These are phyloP conservation scores for Stemphylium beticola DNA, from an alignment of 2,329 filamentous ascomycete genomes.

Conservation along the genomic window DNA sequence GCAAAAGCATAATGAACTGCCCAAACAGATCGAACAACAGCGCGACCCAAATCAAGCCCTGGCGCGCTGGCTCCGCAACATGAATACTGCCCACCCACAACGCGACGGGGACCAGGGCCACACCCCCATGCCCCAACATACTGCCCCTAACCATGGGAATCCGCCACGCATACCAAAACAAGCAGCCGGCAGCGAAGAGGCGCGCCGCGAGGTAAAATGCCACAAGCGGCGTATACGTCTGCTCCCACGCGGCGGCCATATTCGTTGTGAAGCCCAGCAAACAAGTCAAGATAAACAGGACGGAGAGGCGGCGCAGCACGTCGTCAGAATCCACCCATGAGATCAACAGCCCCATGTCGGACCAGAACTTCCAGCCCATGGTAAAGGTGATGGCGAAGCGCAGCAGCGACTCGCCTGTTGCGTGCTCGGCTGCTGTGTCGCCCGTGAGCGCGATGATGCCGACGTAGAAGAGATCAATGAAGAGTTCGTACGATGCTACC, in stretches of 20 bases:
- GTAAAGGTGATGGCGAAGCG: constrained; percentile 67
- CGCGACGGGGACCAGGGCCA: constrained; percentile 56
- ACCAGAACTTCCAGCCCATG: constrained; percentile 70
- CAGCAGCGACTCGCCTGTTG: constrained; percentile 62
- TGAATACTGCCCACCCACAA: constrained; percentile 68
- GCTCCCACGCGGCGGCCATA: constrained; percentile 60
- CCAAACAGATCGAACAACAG: constrained; percentile 62
- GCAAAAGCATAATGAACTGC: constrained; percentile 51
- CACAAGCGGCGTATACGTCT: constrained; percentile 65
- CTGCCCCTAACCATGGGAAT: constrained; percentile 65
- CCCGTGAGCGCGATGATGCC: constrained; percentile 70
- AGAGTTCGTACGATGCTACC: constrained; percentile 69
- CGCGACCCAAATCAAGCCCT: constrained; percentile 64
- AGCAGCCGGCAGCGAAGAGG: constrained; percentile 60
- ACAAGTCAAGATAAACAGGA: constrained; percentile 67
- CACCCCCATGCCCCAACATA: constrained; percentile 59
- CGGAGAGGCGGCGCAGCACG: constrained; percentile 62
- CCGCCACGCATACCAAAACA: constrained; percentile 54
- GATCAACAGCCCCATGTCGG: constrained; percentile 62
- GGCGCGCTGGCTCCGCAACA: constrained; percentile 60
- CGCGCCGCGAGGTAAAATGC: constrained; percentile 66
- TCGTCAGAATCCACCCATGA: constrained; percentile 69
- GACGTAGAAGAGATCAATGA: constrained; percentile 68
- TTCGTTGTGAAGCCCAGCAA: constrained; percentile 69
- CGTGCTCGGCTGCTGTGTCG: constrained; percentile 64